These are phyloP conservation scores for Penicillium glabrum DNA, from an alignment of 2,329 filamentous ascomycete genomes.

Conservation along the genomic window DNA sequence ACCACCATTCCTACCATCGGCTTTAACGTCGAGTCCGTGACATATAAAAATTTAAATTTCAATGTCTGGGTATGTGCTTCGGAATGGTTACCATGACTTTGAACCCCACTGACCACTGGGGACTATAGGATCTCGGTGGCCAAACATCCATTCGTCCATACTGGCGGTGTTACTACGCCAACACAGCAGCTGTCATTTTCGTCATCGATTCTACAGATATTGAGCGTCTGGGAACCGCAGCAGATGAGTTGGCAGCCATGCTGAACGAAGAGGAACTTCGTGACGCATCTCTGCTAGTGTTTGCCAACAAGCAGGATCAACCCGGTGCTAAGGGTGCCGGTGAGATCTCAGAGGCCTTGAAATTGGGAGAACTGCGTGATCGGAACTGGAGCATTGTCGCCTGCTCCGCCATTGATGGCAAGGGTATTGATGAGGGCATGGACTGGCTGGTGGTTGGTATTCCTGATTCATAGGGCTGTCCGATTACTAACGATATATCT, in stretches of 20 bases:
- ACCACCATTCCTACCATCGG: slow-evolving; percentile 99
- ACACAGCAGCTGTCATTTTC: slow-evolving; percentile 97
- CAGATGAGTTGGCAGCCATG: slow-evolving; percentile 92
- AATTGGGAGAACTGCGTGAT: slow-evolving; percentile 86
- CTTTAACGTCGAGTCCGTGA: slow-evolving; percentile 98
- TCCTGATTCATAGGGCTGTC: not conserved
- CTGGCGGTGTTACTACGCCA: slow-evolving; percentile 99
- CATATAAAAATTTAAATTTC: slow-evolving; percentile 97
- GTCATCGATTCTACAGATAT: slow-evolving; percentile 98
- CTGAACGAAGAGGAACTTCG: slow-evolving; percentile 94
- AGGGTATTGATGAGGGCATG: slow-evolving; percentile 95
- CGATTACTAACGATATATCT: slow-evolving; percentile 13
- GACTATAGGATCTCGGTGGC: slow-evolving; percentile 76
- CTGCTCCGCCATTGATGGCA: slow-evolving; percentile 92
- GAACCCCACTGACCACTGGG: slow-evolving; percentile 3
- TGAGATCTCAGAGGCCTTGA: slow-evolving; percentile 92
- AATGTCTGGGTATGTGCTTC: slow-evolving; percentile 82
- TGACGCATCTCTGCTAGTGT: slow-evolving; percentile 88
- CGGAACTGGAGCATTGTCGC: slow-evolving; percentile 99
- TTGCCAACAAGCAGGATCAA: slow-evolving; percentile 99
- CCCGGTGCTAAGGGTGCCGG: slow-evolving; percentile 94
- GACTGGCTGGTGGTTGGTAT: slow-evolving; percentile 88
- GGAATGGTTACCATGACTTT: not conserved
- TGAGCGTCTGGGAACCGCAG: slow-evolving; percentile 86
- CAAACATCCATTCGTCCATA: slow-evolving; percentile 99